A percentile compares a stretch with the other conserved stretches of the same genome.
Conservation (phyloP, 177 flowering plant genomes). For the Vitis hybrid region DNA sequence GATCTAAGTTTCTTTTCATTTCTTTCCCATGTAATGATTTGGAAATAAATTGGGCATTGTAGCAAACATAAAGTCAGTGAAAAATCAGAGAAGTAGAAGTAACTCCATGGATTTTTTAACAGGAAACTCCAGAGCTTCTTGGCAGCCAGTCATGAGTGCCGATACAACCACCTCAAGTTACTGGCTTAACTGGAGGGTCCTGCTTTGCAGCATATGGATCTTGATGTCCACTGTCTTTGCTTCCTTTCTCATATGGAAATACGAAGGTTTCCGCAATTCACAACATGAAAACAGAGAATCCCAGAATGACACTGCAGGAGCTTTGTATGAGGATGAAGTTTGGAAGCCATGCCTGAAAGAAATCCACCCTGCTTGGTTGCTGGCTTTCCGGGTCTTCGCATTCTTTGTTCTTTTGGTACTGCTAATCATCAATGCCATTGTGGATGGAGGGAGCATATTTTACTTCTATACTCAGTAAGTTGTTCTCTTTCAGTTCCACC, state of each 20-base stretch:
- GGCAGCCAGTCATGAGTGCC: conserved; percentile 54
- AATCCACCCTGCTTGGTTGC: conserved; percentile 80
- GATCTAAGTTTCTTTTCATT: neutral
- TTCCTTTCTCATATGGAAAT: conserved; percentile 42
- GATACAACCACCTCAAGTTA: conserved; percentile 45
- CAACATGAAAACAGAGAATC: conserved; percentile 19
- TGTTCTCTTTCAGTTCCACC: neutral
- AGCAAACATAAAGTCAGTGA: neutral
- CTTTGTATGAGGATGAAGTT: conserved; percentile 63
- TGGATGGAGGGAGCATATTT: conserved; percentile 74
- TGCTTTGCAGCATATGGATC: conserved; percentile 48
- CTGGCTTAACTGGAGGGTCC: conserved; percentile 72
- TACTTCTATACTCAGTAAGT: conserved; percentile 92
- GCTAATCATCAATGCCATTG: conserved; percentile 49
- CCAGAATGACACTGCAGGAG: conserved; percentile 29
- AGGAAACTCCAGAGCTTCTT: conserved; percentile 44
- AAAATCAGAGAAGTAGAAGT: conserved; percentile 5
- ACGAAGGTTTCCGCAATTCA: conserved; percentile 38
- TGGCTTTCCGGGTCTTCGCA: conserved; percentile 56
- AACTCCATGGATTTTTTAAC: conserved; percentile 40
- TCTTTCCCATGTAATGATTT: neutral
- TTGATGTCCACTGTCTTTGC: conserved; percentile 30
- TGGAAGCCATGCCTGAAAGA: conserved; percentile 75
- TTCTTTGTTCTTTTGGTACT: conserved; percentile 54
- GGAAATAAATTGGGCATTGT: neutral